Base-by-base conservation (phyloP, 2,329 filamentous ascomycete species). In the Exophiala calicioides region DNA sequence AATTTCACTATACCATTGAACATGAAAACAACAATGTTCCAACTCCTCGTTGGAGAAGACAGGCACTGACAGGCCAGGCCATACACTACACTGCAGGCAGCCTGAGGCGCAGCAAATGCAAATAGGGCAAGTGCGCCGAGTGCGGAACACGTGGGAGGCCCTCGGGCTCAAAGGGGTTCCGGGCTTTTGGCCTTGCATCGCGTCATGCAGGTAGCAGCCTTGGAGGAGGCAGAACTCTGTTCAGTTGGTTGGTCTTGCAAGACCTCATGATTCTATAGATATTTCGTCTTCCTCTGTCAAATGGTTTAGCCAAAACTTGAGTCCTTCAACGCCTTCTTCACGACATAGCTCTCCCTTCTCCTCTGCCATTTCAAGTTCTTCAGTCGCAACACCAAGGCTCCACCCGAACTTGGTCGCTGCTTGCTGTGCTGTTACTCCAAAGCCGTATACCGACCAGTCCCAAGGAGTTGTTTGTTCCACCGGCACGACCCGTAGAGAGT, bases 351-450 rank as follows among this genome's bases (percentile, higher is more conserved):
- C 81, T 0, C 93, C 93, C 45, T 80, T 82, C 65, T 97, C 91
- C 67, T 98, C 93, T 0, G 90, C 90, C 91, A 98, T 96, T 64
- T 96, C 88, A 9, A 98, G 75, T 69, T 98, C 93, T 65, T 97
- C 93, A 50, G 86, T 87, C 1, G 93, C 93, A 16, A 98, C 91
- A 6, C 93, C 93, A 5, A 98, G 85, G 64, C 93, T 97, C 93
- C 93, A 98, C 4, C 90, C 88, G 68, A 98, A 98, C 38, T 82
- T 77, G 66, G 94, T 88, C 0, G 93, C 93, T 0, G 83, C 81
- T 62, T 97, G 90, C 62, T 93, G 88, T 1, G 90, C 89, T 10
- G 90, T 96, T 20, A 97, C 84, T 7, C 93, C 90, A 45, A 84
- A 79, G 0, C 93, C 90, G 65, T 89, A 96, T 30, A 74, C 61